Base-by-base conservation (phyloP, 208 protist genomes). In the Vickermania spadyakhi region DNA sequence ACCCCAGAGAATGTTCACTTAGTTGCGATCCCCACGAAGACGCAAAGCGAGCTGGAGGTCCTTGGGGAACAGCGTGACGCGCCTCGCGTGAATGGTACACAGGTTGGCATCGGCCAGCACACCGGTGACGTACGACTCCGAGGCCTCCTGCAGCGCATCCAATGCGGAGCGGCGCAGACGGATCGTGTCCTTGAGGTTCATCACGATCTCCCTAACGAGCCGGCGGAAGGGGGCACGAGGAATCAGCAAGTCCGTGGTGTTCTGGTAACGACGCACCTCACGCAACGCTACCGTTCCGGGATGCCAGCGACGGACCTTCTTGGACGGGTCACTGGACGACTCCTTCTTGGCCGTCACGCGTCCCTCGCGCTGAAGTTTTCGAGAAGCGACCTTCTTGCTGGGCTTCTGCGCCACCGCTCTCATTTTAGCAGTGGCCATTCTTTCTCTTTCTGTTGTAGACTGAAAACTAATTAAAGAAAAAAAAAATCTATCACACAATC, bases 191-290 rank as follows among this genome's bases (percentile, higher is more conserved):
- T 97, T 97, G 67, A 94, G 78, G 61, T 96, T 93, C 66, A 97
- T 87, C 61, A 97, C 96, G 49, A 99, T 98, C 75, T 99, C 98
- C 60, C 98, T 91, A 49, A 99, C 98, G 3, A 99, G 89, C 58
- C 98, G 96, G 64, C 98, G 96, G 93, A 99, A 99, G 59, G 99
- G 98, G 0, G 98, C 83, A 62, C 98, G 98, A 62, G 95, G 78
- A 72, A 99, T 98, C 41, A 99, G 89, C n/a, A 99, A 81, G 29
- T 99, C 94, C 21, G 98, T 99, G 28, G 82, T 89, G 74, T 97
- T 98, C 82, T 99, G 98, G 85, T 99, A 99, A 42, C 89, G 84
- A 59, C 97, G 89, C 64, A 99, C 99, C 79, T 99, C 98, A 58
- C 98, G 93, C 36, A 99, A 90, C 18, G 98, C 99, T 13, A 99